Conservation (phyloP, 2,329 filamentous ascomycete species). For the Calycina herbarum region DNA sequence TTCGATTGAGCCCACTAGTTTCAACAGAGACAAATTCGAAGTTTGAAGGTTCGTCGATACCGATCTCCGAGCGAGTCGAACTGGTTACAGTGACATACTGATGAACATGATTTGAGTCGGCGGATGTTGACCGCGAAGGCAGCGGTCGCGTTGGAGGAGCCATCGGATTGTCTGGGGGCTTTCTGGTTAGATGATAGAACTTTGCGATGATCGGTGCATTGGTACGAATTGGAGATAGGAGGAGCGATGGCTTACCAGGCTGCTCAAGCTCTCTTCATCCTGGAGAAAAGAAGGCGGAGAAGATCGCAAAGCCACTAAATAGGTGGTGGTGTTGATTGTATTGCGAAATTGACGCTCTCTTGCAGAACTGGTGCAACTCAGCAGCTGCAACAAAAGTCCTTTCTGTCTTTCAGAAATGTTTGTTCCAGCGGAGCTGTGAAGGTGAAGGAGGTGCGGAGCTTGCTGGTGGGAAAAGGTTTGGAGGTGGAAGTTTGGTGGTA, state of each 20-base stretch:
- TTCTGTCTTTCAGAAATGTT: neutral
- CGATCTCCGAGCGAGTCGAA: neutral
- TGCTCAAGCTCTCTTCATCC: neutral
- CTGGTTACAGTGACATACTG: constrained; percentile 9
- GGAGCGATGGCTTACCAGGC: neutral
- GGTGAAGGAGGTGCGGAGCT: neutral
- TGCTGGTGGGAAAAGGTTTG: neutral
- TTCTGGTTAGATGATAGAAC: neutral
- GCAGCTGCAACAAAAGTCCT: neutral
- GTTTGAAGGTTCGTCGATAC: neutral
- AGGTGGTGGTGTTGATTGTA: neutral
- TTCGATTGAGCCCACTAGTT: neutral
- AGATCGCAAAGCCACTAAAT: neutral
- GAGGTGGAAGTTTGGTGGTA: neutral
- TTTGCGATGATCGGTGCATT: neutral
- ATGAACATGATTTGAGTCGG: constrained; percentile 5
- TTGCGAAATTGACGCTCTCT: neutral
- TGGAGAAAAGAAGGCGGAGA: neutral
- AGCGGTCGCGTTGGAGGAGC: neutral
- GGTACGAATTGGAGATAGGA: neutral
- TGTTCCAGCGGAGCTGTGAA: neutral
- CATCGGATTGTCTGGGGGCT: neutral
- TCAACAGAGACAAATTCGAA: neutral
- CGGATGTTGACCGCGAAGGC: constrained; percentile 2
- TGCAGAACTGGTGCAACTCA: neutral